Evolutionary conservation across 176 grass and related monocot genomes (phyloP).

Genomic region (Aegilops umbellulata): DNA sequence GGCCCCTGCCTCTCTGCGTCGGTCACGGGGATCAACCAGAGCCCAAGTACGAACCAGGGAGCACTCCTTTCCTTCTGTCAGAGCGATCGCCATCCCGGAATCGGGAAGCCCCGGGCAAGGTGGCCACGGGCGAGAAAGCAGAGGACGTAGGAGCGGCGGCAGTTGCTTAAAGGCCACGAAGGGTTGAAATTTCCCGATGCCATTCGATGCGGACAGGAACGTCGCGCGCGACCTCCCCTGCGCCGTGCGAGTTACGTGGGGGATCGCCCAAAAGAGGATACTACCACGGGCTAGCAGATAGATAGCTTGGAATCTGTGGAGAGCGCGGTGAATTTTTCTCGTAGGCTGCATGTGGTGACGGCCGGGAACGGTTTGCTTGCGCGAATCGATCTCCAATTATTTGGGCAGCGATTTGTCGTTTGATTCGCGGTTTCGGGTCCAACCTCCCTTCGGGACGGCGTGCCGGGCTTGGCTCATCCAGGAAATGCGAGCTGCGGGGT

Average conservation of each 20-base stretch:
- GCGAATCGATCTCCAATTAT: background rate
- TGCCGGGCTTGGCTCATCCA: background rate
- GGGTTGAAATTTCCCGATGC: background rate
- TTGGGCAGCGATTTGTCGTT: background rate
- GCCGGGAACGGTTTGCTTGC: background rate
- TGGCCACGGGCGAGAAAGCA: slow-evolving; percentile 6
- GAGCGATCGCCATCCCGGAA: slow-evolving; percentile 18
- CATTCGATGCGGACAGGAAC: background rate
- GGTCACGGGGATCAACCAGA: background rate
- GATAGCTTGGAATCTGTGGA: background rate
- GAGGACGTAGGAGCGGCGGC: background rate
- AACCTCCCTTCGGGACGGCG: background rate
- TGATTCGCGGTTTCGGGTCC: background rate
- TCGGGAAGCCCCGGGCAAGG: background rate
- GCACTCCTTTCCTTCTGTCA: background rate
- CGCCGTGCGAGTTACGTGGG: background rate
- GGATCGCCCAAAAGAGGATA: background rate
- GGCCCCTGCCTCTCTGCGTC: background rate
- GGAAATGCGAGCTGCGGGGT: slow-evolving; percentile 7
- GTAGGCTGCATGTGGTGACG: background rate
- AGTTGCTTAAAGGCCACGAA: slow-evolving; percentile 28
- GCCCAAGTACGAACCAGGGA: background rate
- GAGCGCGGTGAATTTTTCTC: background rate
- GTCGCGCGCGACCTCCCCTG: background rate
- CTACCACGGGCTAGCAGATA: background rate